Conservation (phyloP, 139 green algal genomes). For the Tetradesmus lagerheimii region DNA sequence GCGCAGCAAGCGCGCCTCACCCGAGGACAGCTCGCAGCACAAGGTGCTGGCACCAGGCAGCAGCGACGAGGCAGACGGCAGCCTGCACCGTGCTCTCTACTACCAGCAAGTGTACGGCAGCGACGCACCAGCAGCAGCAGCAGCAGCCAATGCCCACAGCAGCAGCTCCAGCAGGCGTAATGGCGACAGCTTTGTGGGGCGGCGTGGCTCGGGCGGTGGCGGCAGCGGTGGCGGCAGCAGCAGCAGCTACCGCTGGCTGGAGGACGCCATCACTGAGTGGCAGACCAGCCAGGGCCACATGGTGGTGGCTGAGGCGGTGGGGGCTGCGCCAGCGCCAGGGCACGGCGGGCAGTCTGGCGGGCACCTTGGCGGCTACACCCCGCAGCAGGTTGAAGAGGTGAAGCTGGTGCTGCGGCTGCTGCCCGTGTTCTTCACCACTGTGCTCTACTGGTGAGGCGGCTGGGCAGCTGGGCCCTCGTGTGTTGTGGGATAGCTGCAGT, state of each 20-base stretch:
- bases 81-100: constrained; percentile 7
- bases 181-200: background rate
- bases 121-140: background rate
- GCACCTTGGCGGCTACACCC: constrained; percentile 64
- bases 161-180: background rate
- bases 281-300: constrained; percentile 58
- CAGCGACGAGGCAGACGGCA: constrained; percentile 7
- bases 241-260: constrained; percentile 57
- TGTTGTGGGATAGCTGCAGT: background rate
- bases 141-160: background rate
- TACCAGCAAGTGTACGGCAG: constrained; percentile 10
- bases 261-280: constrained; percentile 73
- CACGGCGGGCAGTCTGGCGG: background rate
- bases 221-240: background rate
- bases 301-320: constrained; percentile 22
- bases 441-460: constrained; percentile 86
- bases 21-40: background rate
- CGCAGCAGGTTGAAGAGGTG: constrained; percentile 91
- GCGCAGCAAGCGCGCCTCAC: background rate
- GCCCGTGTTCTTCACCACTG: constrained; percentile 90
- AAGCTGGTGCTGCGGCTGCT: constrained; percentile 93
- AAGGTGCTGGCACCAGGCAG: constrained; percentile 12
- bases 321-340: background rate
- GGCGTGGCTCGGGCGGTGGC: background rate
- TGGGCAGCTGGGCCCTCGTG: background rate